These are phyloP conservation scores for Ramalina peruviana DNA, from an alignment of 495 filamentous ascomycete genomes.

Conservation along the genomic window DNA sequence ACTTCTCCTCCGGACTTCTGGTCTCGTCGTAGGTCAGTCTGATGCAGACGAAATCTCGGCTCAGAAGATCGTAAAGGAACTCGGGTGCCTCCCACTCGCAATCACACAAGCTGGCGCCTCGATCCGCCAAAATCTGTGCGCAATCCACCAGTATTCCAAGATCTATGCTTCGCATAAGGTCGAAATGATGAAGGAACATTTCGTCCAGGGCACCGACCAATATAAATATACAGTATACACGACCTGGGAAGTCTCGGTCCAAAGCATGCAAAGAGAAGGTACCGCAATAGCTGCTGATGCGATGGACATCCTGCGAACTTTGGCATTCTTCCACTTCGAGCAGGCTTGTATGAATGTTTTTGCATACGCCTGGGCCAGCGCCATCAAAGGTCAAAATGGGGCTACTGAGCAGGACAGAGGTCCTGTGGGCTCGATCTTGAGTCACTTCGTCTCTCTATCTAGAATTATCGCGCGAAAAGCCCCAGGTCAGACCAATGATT, in stretches of 20 bases:
- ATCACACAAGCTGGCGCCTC: constrained; percentile 24
- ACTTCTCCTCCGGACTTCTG: constrained; percentile 21
- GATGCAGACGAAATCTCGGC: constrained; percentile 6
- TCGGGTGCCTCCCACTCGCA: constrained; percentile 28
- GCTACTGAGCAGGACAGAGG: neutral
- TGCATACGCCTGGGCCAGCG: neutral
- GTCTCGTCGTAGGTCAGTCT: neutral
- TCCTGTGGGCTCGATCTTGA: too few relatives aligned
- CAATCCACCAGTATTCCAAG: constrained; percentile 21
- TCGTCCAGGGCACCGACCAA: constrained; percentile 1
- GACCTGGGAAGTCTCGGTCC: constrained; percentile 22
- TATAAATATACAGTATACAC: constrained; percentile 18
- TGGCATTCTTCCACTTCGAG: constrained; percentile 27
- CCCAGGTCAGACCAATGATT: too few relatives aligned
- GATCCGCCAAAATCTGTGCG: constrained; percentile 19
- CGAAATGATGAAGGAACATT: constrained; percentile 6
- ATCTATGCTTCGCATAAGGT: constrained; percentile 12
- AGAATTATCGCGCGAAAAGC: too few relatives aligned
- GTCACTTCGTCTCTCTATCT: too few relatives aligned
- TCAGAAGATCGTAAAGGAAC: constrained; percentile 12
- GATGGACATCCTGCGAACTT: constrained; percentile 19
- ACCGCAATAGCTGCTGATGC: constrained; percentile 14
- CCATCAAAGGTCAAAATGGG: neutral
- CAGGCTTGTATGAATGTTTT: constrained; percentile 12
- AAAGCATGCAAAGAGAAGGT: constrained; percentile 10